These are phyloP conservation scores for Aspergillus sp. DNA, from an alignment of 2,329 filamentous ascomycete species.

Conservation along the genomic window DNA sequence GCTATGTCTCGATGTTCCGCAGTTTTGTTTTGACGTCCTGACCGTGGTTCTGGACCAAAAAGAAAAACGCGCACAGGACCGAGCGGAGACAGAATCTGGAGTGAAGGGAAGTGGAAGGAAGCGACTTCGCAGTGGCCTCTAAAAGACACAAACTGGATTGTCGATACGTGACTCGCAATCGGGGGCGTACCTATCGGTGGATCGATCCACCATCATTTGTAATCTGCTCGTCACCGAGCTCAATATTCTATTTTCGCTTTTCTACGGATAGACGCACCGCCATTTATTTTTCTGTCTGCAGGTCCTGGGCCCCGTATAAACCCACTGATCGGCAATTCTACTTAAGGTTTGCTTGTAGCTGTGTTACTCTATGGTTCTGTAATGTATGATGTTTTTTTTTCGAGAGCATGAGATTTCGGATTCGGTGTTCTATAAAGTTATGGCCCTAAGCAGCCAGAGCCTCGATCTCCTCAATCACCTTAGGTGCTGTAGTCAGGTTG, in stretches of 20 bases:
- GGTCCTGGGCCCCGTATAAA: not conserved
- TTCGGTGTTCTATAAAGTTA: not conserved
- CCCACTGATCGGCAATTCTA: not conserved
- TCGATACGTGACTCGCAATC: not conserved
- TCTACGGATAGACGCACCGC: not conserved
- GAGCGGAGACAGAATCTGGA: constrained; percentile 34
- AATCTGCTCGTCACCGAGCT: not conserved
- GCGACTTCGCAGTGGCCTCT: constrained; percentile 32
- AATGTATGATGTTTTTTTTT: not conserved
- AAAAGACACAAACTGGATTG: constrained; percentile 12
- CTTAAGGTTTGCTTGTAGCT: not conserved
- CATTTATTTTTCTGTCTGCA: not conserved
- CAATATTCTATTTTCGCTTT: not conserved
- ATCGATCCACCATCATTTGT: not conserved
- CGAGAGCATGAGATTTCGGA: not conserved
- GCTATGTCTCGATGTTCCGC: constrained; percentile 84
- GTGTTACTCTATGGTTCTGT: not conserved
- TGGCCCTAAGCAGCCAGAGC: constrained; percentile 30
- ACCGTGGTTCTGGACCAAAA: constrained; percentile 53
- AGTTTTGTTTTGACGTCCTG: constrained; percentile 91
- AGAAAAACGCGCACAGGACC: constrained; percentile 41
- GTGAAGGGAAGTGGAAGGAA: constrained; percentile 41
- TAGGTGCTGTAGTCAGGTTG: constrained; percentile 78
- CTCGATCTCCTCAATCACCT: constrained; percentile 67
- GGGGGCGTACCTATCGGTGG: not conserved